Evolutionary conservation across 2,329 filamentous ascomycete species (phyloP).

Genomic region (Fusarium nurragi): DNA sequence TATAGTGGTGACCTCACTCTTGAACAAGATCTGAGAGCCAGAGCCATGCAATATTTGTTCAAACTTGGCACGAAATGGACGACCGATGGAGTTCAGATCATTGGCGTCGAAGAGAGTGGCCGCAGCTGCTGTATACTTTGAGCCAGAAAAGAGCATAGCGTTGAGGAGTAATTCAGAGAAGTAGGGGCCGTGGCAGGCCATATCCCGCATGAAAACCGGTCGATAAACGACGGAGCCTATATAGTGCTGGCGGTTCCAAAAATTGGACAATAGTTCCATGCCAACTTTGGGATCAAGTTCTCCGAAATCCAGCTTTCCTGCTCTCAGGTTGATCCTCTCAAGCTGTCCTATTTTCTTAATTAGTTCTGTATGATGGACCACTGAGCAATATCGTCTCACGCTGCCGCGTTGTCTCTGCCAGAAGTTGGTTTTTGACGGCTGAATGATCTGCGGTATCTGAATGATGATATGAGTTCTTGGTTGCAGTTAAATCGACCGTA

Average conservation of each 20-base stretch:
- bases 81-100: neutral
- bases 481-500: neutral
- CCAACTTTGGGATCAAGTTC: conserved; percentile 55
- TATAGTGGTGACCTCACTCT: conserved; percentile 9
- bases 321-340: conserved; percentile 4
- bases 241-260: conserved; percentile 65
- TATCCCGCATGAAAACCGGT: conserved; percentile 62
- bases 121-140: neutral
- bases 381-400: neutral
- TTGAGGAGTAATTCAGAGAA: conserved; percentile 66
- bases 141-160: conserved; percentile 58
- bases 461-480: fast-evolving
- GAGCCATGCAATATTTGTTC: neutral
- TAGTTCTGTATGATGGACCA: conserved; percentile 17
- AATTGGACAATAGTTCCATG: conserved; percentile 59
- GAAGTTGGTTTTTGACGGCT: conserved; percentile 15
- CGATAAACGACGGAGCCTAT: conserved; percentile 58
- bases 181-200: conserved; percentile 64
- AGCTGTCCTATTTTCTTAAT: neutral
- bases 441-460: neutral
- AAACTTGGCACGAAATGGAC: conserved; percentile 12
- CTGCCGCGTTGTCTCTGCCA: conserved; percentile 30
- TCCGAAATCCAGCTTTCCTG: neutral
- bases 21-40: neutral
- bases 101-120: neutral